Percentiles rank a stretch among this genome's conserved stretches.
Evolutionary conservation across 441 rosid genomes (phyloP).

Genomic region (Brassica balearica): DNA sequence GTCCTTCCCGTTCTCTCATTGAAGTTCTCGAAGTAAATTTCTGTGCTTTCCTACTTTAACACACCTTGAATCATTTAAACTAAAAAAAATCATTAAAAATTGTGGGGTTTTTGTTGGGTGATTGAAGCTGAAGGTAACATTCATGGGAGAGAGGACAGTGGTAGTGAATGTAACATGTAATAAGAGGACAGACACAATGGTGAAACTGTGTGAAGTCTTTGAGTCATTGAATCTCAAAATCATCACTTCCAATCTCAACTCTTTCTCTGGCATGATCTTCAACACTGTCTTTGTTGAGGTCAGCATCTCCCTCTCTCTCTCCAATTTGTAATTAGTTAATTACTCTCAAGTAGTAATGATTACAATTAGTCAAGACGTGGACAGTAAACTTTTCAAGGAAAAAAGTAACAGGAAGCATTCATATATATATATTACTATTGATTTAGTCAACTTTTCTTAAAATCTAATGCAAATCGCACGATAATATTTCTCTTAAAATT

Average conservation of each 20-base stretch:
- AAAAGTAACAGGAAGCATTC: slow-evolving; percentile 27
- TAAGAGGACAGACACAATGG: slow-evolving; percentile 86
- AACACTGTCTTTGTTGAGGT: slow-evolving; percentile 91
- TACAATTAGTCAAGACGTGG: slow-evolving; percentile 40
- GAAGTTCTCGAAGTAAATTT: slow-evolving; percentile 75
- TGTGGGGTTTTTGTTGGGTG: slow-evolving; percentile 11
- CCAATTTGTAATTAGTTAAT: not conserved
- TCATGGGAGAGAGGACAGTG: slow-evolving; percentile 74
- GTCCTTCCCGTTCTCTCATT: slow-evolving; percentile 52
- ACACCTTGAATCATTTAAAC: not conserved
- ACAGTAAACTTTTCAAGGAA: slow-evolving; percentile 23
- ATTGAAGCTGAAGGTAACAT: slow-evolving; percentile 65
- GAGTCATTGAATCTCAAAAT: slow-evolving; percentile 82
- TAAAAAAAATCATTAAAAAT: not conserved
- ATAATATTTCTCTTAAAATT: not conserved
- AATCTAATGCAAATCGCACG: slow-evolving; percentile 10
- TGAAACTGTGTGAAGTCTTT: slow-evolving; percentile 81
- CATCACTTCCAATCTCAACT: slow-evolving; percentile 72
- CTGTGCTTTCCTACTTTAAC: not conserved
- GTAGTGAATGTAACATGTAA: slow-evolving; percentile 85
- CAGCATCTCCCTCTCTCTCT: slow-evolving; percentile 22
- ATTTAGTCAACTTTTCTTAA: slow-evolving; percentile 25
- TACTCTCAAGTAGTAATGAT: slow-evolving; percentile 26
- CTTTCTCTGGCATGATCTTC: slow-evolving; percentile 75
- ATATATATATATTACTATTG: not conserved